Evolutionary conservation across 1,284 basidiomycete species (phyloP).

Genomic region (Puccinia novopanici): DNA sequence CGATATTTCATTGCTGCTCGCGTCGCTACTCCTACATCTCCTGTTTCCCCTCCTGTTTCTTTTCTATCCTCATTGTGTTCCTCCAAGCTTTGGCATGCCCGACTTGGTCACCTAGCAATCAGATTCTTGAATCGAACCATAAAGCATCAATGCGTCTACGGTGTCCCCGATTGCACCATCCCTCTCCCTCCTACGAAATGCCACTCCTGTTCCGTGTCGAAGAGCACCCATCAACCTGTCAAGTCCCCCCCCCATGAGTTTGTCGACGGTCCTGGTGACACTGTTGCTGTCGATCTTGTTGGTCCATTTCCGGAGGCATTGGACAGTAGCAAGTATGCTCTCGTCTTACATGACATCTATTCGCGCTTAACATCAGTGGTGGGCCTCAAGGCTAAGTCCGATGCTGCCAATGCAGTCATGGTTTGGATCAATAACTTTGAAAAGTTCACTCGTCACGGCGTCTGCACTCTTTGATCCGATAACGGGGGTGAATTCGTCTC

Average conservation of each 20-base stretch:
- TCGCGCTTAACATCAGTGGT: not conserved
- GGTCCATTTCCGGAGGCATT: not conserved
- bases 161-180: not conserved
- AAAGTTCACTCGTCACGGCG: not conserved
- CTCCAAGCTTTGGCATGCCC: not conserved
- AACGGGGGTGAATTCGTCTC: not conserved
- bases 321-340: not conserved
- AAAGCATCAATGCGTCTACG: not conserved
- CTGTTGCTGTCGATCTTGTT: constrained; percentile 7
- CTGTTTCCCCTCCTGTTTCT: not conserved
- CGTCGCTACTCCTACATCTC: not conserved
- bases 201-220: not conserved
- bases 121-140: not conserved
- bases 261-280: not conserved
- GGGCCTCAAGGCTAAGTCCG: not conserved
- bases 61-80: not conserved
- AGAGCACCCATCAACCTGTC: not conserved
- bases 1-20: not conserved
- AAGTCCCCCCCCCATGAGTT: not conserved
- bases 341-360: not conserved
- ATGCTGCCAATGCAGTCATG: not conserved
- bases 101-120: constrained; percentile 1
- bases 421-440: not conserved
- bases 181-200: not conserved
- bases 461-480: not conserved